Evolutionary conservation across 1,284 basidiomycete genomes (phyloP), one percentile per base, ranked within the genome.

Genomic region (Trichosporon sp.): DNA sequence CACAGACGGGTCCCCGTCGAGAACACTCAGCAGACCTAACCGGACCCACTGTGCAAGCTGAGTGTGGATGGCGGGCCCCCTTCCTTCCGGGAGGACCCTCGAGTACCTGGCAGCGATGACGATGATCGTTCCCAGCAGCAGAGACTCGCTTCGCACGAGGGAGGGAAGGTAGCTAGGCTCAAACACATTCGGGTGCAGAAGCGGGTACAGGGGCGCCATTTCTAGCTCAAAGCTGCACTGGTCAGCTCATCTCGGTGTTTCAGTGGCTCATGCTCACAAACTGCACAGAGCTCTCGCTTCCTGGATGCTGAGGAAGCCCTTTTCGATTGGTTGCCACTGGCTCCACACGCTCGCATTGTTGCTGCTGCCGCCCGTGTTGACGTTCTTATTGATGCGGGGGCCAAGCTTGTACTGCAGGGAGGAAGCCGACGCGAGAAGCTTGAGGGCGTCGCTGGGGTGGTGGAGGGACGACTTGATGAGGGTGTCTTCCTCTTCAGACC

Each of bases 191-290:
- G 65, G 63, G 25, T 68, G 67, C 13, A 71, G 56, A 2, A 71
- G 63, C 1, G 70, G 67, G 15, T 68, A 71, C 27, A 71, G 70
- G 1, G 70, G 67, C 0, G 70, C 70, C 70, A 71, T 71, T 34
- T 68, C 56, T 2, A 67, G 44, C 62, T 71, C 67, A 21, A 68
- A 71, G 29, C 70, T 71, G 53, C 2, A 9, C n/a, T 1, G 2
- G 62, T 70, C 38, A 70, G 64, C 32, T 35, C n/a, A n/a, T n/a
- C 12, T 9, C 21, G 15, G 8, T 4, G 5, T 25, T 8, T 2
- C 13, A 7, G 5, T 6, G 11, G 25, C 18, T 47, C 3, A 1
- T 3, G 58, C 70, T 53, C 34, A 71, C 70, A 69, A 68, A 9
- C 42, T 32, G 27, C 68, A 67, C 21, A 71, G 60, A 0, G 62